A percentile compares a stretch with the other conserved stretches of the same genome.
Evolutionary conservation across 1,139 yeast genomes (phyloP).

Genomic region (Candida frijolesensis): DNA sequence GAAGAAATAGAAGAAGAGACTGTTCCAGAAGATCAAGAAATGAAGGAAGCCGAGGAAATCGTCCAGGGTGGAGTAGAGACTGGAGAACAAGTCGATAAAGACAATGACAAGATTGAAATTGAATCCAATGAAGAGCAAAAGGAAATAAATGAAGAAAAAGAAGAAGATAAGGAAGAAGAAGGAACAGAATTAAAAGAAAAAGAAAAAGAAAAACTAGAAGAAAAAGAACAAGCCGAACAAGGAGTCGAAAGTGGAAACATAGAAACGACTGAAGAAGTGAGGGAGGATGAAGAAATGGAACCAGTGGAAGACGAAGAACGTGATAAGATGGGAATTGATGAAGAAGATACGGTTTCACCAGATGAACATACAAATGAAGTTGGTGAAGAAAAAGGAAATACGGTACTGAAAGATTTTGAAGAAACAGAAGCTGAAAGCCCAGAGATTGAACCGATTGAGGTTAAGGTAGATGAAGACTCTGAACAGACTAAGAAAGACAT

Average conservation of each 20-base stretch:
- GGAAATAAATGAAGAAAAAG: slow-evolving; percentile 9
- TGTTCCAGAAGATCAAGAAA: slow-evolving; percentile 3
- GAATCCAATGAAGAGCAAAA: slow-evolving; percentile 8
- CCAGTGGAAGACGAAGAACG: no score
- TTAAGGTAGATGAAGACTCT: neutral
- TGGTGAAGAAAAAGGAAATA: neutral
- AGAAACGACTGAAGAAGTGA: no score
- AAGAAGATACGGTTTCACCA: neutral
- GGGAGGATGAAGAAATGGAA: no score
- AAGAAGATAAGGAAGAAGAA: slow-evolving; percentile 4
- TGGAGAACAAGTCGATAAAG: slow-evolving; percentile 2
- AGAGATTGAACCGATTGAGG: slow-evolving; percentile 7
- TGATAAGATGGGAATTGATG: neutral
- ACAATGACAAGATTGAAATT: slow-evolving; percentile 8
- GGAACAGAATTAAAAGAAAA: neutral
- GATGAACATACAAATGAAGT: slow-evolving; percentile 3
- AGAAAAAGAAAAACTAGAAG: slow-evolving; percentile 1
- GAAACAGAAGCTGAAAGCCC: slow-evolving; percentile 9
- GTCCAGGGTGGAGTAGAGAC: slow-evolving; percentile 11
- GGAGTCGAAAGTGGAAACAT: neutral
- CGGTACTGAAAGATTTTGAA: neutral
- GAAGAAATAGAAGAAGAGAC: slow-evolving; percentile 3
- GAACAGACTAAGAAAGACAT: neutral
- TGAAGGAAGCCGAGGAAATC: slow-evolving; percentile 6
- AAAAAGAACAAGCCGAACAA: neutral